Conservation (phyloP, 345 rosid genomes). For the Hibiscus mutabilis region DNA sequence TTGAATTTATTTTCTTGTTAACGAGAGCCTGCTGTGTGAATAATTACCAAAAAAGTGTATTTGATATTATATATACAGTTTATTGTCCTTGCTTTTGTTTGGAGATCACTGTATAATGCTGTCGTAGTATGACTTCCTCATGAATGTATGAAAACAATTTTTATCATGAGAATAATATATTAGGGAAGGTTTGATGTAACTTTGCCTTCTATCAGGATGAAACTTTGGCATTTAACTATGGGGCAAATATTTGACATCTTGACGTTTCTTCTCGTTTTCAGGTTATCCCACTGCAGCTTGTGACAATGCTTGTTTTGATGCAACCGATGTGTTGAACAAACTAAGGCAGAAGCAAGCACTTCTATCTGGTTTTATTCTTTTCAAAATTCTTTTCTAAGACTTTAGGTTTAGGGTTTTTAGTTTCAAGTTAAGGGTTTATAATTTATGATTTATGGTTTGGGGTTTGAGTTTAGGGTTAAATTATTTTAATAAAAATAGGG, state of each 20-base stretch:
- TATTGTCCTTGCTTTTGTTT: background rate
- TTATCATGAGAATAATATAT: background rate
- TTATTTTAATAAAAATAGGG: too few species aligned
- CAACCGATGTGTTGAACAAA: conserved; percentile 96
- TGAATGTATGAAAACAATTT: background rate
- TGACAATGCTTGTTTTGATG: conserved; percentile 99
- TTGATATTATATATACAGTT: background rate
- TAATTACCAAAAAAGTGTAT: background rate
- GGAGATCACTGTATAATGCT: background rate
- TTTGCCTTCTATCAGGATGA: background rate
- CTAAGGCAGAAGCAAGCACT: conserved; percentile 93
- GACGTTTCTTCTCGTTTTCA: conserved; percentile 25
- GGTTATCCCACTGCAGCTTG: conserved; percentile 98
- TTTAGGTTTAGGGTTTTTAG: too few species aligned
- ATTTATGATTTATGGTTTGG: too few species aligned
- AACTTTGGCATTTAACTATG: background rate
- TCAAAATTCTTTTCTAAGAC: too few species aligned
- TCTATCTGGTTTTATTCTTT: conserved; percentile 58
- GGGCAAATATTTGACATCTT: background rate
- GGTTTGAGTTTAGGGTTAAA: too few species aligned
- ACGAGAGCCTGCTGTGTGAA: background rate
- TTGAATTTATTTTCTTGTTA: background rate
- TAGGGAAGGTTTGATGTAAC: background rate
- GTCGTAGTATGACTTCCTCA: conserved; percentile 32
- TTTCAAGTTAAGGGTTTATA: too few species aligned